These are phyloP conservation scores for Monosporascus sp. DNA, from an alignment of 2,329 filamentous ascomycete genomes.

Conservation along the genomic window DNA sequence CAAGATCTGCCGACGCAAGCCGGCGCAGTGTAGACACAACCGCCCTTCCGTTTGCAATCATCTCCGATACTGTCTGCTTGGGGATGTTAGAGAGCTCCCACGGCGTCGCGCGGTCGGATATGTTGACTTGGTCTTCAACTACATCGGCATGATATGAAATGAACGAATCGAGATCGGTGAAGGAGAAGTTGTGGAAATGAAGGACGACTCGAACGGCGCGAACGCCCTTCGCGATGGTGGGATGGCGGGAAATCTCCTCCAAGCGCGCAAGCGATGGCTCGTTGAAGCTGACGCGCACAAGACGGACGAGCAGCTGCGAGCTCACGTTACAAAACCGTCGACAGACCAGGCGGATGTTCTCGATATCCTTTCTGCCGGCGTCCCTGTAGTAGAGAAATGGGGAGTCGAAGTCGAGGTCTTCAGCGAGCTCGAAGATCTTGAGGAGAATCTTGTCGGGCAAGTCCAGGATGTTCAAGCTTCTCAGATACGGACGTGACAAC, in stretches of 20 bases:
- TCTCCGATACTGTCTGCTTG: too few relatives aligned
- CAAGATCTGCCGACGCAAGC: too few relatives aligned
- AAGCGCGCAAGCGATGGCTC: conserved; percentile 9
- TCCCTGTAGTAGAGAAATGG: neutral
- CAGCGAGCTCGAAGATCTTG: neutral
- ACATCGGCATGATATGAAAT: too few relatives aligned
- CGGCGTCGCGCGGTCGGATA: too few relatives aligned
- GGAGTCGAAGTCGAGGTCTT: too few relatives aligned
- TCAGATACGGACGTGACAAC: too few relatives aligned
- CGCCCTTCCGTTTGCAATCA: too few relatives aligned
- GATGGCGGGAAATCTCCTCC: conserved; percentile 13
- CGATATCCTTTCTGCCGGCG: conserved; percentile 1
- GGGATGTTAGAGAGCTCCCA: too few relatives aligned
- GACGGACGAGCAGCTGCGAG: conserved; percentile 12
- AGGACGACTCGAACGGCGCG: conserved; percentile 2
- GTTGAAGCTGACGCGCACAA: conserved; percentile 6
- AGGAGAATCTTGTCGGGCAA: conserved; percentile 6
- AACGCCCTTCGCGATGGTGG: conserved; percentile 8
- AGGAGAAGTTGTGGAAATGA: neutral
- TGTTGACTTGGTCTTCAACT: too few relatives aligned
- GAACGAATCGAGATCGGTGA: too few relatives aligned
- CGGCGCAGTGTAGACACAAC: too few relatives aligned
- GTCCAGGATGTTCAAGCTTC: conserved; percentile 1
- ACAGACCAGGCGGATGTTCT: conserved; percentile 13
- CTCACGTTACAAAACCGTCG: conserved; percentile 11